phyloP scores from a whole-genome alignment of 768 basidiomycete genomes.

The Pholiota conissans region DNA sequence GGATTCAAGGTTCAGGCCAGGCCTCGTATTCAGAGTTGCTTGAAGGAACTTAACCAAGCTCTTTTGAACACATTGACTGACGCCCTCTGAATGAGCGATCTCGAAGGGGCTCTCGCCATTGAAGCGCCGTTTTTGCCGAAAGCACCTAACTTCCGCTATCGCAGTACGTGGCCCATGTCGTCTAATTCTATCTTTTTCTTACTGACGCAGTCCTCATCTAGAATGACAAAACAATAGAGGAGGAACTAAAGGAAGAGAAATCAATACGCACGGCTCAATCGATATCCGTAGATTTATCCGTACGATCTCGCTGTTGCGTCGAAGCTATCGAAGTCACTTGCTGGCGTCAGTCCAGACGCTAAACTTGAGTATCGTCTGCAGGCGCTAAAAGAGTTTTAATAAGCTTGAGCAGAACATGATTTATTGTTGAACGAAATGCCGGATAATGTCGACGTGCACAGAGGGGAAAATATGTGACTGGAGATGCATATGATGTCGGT shows the following conservation, averaged over 20 bases:
- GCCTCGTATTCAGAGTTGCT: too few relatives aligned
- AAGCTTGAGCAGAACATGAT: constrained; percentile 96
- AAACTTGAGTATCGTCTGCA: constrained; percentile 94
- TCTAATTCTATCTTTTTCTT: not conserved
- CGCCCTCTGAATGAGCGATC: too few relatives aligned
- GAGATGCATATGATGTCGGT: constrained; percentile 91
- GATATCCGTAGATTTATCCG: constrained; percentile 98
- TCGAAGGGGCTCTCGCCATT: too few relatives aligned
- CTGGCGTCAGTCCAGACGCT: constrained; percentile 93
- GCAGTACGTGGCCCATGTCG: constrained; percentile 38
- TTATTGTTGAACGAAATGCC: constrained; percentile 95
- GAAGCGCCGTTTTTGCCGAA: too few relatives aligned
- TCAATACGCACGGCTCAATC: constrained; percentile 89
- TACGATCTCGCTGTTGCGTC: constrained; percentile 94
- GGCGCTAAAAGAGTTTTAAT: constrained; percentile 84
- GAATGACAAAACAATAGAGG: constrained; percentile 93
- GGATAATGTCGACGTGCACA: constrained; percentile 77
- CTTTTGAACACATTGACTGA: too few relatives aligned
- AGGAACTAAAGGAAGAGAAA: constrained; percentile 97
- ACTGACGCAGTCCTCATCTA: constrained; percentile 35
- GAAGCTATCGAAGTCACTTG: constrained; percentile 93
- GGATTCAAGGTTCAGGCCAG: too few relatives aligned
- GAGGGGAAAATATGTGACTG: constrained; percentile 80
- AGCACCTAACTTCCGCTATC: too few relatives aligned
- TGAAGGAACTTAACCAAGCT: too few relatives aligned